phyloP scores from a whole-genome alignment of 768 basidiomycete genomes.

The Asterophora lycoperdoides region DNA sequence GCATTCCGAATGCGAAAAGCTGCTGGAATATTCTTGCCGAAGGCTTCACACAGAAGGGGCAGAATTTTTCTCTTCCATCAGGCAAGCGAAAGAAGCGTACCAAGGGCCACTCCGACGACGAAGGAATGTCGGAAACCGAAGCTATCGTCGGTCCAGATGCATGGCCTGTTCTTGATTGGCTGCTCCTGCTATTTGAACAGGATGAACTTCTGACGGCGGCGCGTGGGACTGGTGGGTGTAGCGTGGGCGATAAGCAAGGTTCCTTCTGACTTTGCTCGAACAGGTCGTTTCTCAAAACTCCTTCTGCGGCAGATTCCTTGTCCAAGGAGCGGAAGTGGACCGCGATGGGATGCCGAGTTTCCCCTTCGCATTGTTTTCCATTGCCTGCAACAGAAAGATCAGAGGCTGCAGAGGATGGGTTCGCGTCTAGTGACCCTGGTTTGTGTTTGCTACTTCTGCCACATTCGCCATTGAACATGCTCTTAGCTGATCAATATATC shows the following conservation, averaged over 20 bases:
- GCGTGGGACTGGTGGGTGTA: slow-evolving; percentile 35
- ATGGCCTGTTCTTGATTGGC: slow-evolving; percentile 71
- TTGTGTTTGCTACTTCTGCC: slow-evolving; percentile 18
- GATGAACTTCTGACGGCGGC: slow-evolving; percentile 44
- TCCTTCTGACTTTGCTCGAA: not conserved
- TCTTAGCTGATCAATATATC: slow-evolving; percentile 34
- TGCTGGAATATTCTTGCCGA: slow-evolving; percentile 61
- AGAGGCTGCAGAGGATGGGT: slow-evolving; percentile 29
- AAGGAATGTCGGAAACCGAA: slow-evolving; percentile 15
- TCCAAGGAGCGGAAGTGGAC: slow-evolving; percentile 40
- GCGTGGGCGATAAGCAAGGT: not conserved
- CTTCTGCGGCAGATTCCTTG: slow-evolving; percentile 57
- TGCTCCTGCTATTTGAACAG: slow-evolving; percentile 62
- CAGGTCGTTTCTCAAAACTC: slow-evolving; percentile 42
- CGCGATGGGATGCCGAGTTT: slow-evolving; percentile 52
- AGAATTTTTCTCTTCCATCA: slow-evolving; percentile 25
- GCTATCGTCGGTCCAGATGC: slow-evolving; percentile 54
- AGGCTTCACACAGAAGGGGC: slow-evolving; percentile 43
- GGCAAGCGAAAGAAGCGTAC: slow-evolving; percentile 33
- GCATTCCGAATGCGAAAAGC: slow-evolving; percentile 48
- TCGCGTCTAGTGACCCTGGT: slow-evolving; percentile 29
- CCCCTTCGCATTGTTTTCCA: slow-evolving; percentile 46
- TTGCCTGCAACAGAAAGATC: slow-evolving; percentile 29
- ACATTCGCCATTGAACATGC: not conserved
- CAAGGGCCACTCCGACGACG: slow-evolving; percentile 4